Evolutionary conservation across 2,329 filamentous ascomycete species (phyloP).

Genomic region (Scedosporium apiospermum): DNA sequence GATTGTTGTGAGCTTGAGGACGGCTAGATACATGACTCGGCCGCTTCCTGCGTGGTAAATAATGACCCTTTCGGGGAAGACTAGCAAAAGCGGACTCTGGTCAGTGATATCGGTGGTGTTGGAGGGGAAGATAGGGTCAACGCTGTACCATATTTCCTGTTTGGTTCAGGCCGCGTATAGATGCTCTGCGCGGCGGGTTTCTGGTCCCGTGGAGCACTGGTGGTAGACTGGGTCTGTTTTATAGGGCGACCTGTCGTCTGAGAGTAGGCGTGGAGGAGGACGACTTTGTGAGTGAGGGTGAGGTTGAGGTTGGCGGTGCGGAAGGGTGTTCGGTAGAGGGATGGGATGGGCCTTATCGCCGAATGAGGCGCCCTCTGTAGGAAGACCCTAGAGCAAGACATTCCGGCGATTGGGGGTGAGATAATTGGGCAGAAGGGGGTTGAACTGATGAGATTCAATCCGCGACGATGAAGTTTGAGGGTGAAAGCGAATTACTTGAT

Average conservation of each 20-base stretch:
- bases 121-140: neutral
- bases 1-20: conserved; percentile 61
- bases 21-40: conserved; percentile 57
- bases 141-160: conserved; percentile 1
- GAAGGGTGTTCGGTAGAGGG: neutral
- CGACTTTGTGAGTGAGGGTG: neutral
- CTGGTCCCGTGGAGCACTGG: neutral
- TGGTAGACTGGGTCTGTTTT: neutral
- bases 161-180: conserved; percentile 1
- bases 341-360: neutral
- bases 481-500: neutral
- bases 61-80: conserved; percentile 49
- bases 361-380: neutral
- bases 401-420: neutral
- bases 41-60: conserved; percentile 68
- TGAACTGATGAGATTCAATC: neutral
- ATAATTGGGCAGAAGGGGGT: neutral
- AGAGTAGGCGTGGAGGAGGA: neutral
- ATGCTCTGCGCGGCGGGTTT: neutral
- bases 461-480: neutral
- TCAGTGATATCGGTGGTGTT: neutral
- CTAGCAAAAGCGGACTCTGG: conserved; percentile 18
- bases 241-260: neutral
- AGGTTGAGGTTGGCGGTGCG: neutral
- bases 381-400: conserved; percentile 1